A percentile compares a stretch with the other conserved stretches of the same genome.
phyloP scores from a whole-genome alignment of 2,329 filamentous ascomycete genomes.

The Sclerotinia sclerotiorum region DNA sequence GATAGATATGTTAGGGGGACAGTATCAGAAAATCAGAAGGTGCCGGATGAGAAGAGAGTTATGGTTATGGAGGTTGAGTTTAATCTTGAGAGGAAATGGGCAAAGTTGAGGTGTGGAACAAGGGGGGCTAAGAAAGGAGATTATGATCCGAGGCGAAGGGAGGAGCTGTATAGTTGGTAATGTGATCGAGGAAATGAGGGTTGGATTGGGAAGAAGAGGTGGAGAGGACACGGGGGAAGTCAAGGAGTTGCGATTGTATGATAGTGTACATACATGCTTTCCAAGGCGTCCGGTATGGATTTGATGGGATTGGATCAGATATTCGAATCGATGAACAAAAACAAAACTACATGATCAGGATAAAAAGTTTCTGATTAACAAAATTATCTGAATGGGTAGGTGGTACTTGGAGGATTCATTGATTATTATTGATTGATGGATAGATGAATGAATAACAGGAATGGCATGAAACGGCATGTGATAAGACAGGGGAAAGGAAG shows the following conservation, averaged over 20 bases:
- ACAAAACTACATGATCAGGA: background rate
- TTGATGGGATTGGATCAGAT: background rate
- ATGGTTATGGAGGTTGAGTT: conserved; percentile 41
- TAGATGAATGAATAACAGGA: background rate
- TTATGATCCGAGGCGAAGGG: conserved; percentile 31
- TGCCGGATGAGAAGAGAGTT: conserved; percentile 34
- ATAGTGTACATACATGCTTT: conserved; percentile 2
- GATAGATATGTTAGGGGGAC: conserved; percentile 53
- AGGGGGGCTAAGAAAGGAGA: conserved; percentile 34
- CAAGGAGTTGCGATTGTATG: background rate
- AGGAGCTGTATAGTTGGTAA: conserved; percentile 33
- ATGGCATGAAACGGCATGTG: background rate
- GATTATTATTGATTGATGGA: background rate
- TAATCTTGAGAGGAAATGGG: conserved; percentile 37
- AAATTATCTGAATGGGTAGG: background rate
- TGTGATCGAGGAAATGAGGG: no score
- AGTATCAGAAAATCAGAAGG: conserved; percentile 48
- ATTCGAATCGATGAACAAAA: background rate
- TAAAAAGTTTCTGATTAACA: no score
- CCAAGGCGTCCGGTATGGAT: background rate
- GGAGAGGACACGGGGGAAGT: background rate
- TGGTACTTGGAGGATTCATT: no score
- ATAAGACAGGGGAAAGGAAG: no score
- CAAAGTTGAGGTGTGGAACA: conserved; percentile 37
- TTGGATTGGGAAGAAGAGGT: background rate